Conservation (phyloP, 257 asterid genomes). For the Solanum peruvianum region DNA sequence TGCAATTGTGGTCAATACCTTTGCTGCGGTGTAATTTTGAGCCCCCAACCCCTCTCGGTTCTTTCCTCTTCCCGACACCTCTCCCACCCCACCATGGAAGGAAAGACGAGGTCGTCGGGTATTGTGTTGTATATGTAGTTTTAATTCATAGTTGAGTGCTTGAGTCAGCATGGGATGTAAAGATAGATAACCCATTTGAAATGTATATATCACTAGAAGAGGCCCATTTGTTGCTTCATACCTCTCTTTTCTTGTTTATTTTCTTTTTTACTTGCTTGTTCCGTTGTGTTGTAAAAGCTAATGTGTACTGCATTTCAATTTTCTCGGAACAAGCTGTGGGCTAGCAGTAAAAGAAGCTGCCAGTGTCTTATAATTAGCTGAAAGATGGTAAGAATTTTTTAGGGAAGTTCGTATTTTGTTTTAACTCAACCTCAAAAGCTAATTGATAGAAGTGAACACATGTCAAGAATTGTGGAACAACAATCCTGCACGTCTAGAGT, state of each 20-base stretch:
- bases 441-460: not conserved
- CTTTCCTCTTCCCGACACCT: not conserved
- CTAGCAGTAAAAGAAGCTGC: not conserved
- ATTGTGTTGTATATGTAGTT: not conserved
- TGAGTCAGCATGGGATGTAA: not conserved
- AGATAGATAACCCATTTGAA: not conserved
- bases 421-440: not conserved
- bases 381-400: not conserved
- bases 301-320: not conserved
- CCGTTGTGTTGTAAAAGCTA: not conserved
- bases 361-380: not conserved
- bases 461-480: not conserved
- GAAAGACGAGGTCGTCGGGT: not conserved
- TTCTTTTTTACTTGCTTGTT: not conserved
- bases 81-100: not conserved
- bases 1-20: not conserved
- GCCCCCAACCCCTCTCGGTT: not conserved
- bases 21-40: not conserved
- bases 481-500: not conserved
- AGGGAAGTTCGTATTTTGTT: not conserved
- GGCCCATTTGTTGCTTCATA: not conserved
- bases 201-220: not conserved
- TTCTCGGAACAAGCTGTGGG: not conserved
- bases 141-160: not conserved
- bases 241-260: not conserved